These are phyloP conservation scores for Castanea crenata DNA, from an alignment of 306 rosid species.

Conservation along the genomic window DNA sequence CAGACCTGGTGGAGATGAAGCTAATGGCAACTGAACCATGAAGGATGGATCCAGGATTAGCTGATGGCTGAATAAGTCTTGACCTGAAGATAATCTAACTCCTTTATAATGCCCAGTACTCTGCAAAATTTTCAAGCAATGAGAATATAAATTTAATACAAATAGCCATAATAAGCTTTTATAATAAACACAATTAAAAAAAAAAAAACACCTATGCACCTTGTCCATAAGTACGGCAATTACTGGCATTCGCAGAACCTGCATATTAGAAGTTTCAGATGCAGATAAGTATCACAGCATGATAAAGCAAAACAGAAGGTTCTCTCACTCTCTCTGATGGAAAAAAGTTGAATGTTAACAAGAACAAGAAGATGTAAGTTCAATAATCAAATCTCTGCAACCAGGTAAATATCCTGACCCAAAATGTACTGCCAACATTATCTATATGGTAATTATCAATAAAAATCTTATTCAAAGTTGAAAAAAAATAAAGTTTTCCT, in stretches of 20 bases:
- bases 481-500: not conserved
- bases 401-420: constrained; percentile 12
- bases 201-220: constrained; percentile 32
- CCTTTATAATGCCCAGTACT: constrained; percentile 66
- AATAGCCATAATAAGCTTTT: not conserved
- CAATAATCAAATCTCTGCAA: not conserved
- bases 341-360: not conserved
- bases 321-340: not conserved
- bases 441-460: constrained; percentile 5
- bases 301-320: constrained; percentile 10
- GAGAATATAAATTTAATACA: constrained; percentile 10
- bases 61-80: constrained; percentile 65
- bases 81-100: constrained; percentile 86
- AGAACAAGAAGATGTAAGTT: constrained; percentile 6
- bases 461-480: not conserved
- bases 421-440: not conserved
- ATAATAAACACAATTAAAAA: not conserved
- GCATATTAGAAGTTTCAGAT: constrained; percentile 29
- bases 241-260: constrained; percentile 93
- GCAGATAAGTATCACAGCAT: constrained; percentile 23
- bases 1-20: constrained; percentile 38
- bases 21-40: constrained; percentile 34
- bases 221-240: constrained; percentile 67
- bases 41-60: constrained; percentile 79
- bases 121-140: constrained; percentile 45